Evolutionary conservation across 2,329 filamentous ascomycete genomes (phyloP).

Genomic region (Talaromyces funiculosus): DNA sequence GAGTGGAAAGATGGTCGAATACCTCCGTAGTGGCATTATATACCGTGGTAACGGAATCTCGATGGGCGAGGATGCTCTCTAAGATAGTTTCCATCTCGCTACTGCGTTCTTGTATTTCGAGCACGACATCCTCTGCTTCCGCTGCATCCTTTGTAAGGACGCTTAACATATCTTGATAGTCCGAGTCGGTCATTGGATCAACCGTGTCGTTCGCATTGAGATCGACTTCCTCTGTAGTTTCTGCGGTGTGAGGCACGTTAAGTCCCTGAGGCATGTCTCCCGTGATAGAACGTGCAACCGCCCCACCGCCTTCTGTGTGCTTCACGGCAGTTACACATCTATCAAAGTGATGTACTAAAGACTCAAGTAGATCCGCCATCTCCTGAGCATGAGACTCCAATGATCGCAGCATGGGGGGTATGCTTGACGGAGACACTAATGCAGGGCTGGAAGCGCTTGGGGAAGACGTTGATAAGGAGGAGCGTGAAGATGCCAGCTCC

Average conservation of each 20-base stretch:
- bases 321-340: constrained; percentile 86
- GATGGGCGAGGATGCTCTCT: constrained; percentile 57
- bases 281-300: constrained; percentile 59
- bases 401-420: constrained; percentile 52
- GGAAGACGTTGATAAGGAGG: constrained; percentile 31
- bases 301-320: constrained; percentile 76
- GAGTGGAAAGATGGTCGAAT: constrained; percentile 60
- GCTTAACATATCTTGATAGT: constrained; percentile 74
- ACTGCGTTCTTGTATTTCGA: constrained; percentile 67
- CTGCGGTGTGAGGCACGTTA: constrained; percentile 32
- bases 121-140: constrained; percentile 58
- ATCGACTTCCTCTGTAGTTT: constrained; percentile 29
- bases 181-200: constrained; percentile 67
- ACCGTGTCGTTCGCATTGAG: constrained; percentile 44
- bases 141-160: constrained; percentile 58
- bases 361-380: constrained; percentile 75
- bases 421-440: constrained; percentile 34
- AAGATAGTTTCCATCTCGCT: constrained; percentile 71
- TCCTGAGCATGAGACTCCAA: constrained; percentile 71
- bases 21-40: constrained; percentile 58
- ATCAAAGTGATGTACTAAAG: constrained; percentile 82
- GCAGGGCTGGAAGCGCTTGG: constrained; percentile 27
- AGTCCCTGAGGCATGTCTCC: constrained; percentile 56
- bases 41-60: constrained; percentile 50
- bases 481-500: constrained; percentile 35